Base-by-base conservation (phyloP, 1,139 yeast species). In the Yamadazyma friedrichii region DNA sequence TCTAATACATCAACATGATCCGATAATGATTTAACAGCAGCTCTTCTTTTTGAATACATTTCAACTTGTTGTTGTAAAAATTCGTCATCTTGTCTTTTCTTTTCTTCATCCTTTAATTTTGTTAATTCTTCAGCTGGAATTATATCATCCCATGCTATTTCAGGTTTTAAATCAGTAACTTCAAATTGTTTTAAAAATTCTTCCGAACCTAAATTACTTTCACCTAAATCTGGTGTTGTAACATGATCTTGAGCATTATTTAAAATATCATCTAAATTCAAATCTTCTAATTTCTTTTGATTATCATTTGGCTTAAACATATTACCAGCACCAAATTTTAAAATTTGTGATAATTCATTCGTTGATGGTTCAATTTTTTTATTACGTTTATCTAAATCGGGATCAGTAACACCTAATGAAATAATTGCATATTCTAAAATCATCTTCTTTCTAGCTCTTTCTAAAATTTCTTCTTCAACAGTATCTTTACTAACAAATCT, bases 71-170 rank as follows among this genome's bases (percentile, higher is more conserved):
- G 94, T 56, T 88, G 83, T 47, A 93, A 75, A 59, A 82, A 91
- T 48, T 79, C 84, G 49, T 93, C 97, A 52, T 93, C 97, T 35
- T 84, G 80, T 41, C 87, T 78, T 59, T 82, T 82, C 70, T 85
- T 84, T 56, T 93, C 98, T 46, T 89, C 96, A 48, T 87, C 96
- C 61, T 94, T 93, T 56, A 94, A 75, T 59, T 87, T 87, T 43
- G 81, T 78, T 47, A 94, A 74, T 62, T 94, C 98, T 39, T 88
- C 96, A 50, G 88, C 94, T 1, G 99, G 99, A 54, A 94, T 94
- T 53, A 94, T 94, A 61, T 94, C 99, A 66, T 94, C 98, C 99
- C 99, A 94, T 51, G 89, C 95, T 45, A 93, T 89, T 61, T 94
- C 98, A 0, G 98, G 98, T 64, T 94, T 94, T 64, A 91, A 94